A percentile compares a stretch with the other conserved stretches of the same genome.
Evolutionary conservation across 495 filamentous ascomycete species (phyloP).

Genomic region (Neurospora tetraspora): DNA sequence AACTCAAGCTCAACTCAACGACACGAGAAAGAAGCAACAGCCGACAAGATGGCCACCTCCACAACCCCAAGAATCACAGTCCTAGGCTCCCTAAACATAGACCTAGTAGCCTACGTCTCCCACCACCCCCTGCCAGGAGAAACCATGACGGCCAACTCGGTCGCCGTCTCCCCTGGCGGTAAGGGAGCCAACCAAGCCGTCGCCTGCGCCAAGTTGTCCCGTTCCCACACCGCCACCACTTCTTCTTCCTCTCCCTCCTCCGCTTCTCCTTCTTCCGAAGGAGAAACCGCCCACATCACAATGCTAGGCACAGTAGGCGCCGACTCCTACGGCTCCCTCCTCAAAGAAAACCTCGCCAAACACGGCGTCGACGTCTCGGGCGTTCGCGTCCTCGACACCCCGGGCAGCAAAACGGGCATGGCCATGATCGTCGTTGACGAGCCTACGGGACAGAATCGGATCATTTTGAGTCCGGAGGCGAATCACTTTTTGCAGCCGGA

Average conservation of each 20-base stretch:
- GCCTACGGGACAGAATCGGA: constrained; percentile 74
- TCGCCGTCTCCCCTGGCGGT: constrained; percentile 73
- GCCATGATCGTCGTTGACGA: constrained; percentile 77
- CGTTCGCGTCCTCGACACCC: no score
- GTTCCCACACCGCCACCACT: no score
- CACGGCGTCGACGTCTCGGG: constrained; percentile 64
- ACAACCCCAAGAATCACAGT: constrained; percentile 49
- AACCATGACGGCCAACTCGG: constrained; percentile 71
- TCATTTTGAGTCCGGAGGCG: constrained; percentile 70
- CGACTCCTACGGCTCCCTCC: constrained; percentile 61
- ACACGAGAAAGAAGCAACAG: background rate
- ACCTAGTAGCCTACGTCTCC: constrained; percentile 77
- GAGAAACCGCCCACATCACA: constrained; percentile 43
- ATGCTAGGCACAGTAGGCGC: constrained; percentile 81
- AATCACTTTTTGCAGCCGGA: constrained; percentile 43
- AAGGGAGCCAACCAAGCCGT: constrained; percentile 97
- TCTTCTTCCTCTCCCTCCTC: no score
- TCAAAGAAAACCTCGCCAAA: constrained; percentile 41
- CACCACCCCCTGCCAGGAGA: constrained; percentile 78
- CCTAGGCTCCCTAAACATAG: constrained; percentile 88
- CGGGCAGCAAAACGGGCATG: constrained; percentile 74
- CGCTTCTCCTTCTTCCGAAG: no score
- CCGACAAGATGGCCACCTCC: constrained; percentile 12
- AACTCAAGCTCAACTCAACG: background rate
- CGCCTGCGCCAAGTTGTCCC: constrained; percentile 49